Base-by-base conservation (phyloP, 2,329 filamentous ascomycete genomes). In the Diaporthe nobilis region DNA sequence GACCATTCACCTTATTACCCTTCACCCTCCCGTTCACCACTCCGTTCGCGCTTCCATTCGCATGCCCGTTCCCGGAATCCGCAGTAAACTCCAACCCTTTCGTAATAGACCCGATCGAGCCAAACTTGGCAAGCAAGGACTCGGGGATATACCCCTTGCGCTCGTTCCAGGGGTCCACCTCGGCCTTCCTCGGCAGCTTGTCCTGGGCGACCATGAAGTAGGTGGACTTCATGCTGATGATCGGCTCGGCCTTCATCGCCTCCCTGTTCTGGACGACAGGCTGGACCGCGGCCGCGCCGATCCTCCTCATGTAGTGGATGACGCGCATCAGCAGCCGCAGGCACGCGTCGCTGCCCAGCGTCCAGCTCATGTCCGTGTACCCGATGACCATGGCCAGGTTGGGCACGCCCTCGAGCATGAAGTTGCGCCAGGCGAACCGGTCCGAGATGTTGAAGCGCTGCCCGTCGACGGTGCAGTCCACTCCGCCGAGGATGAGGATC, bases 331-430 rank as follows among this genome's bases (percentile, higher is more conserved):
- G 82, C 22, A 90, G 83, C 34, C 86, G 84, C 1, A 85, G 85
- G 2, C 88, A 86, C 2, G 87, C 85, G 71, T 93, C 92, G 0
- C 90, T 89, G 3, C 92, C 92, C 0, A 93, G 88, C 0, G 93
- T 94, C 92, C 92, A 95, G 0, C 89, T 89, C 0, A 89, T 88
- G 63, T 92, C 90, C 28, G 90, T 89, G 81, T 94, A 94, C 12
- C 93, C 93, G 58, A 92, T 86, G 49, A 93, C 85, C 71, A 91
- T 86, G 1, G 87, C 86, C 72, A 75, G 2, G 79, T 94, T 95
- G 8, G 93, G 93, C 1, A 94, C 81, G 65, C 90, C 91, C 78
- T 93, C 89, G 1, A 94, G 81, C 92, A 94, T 93, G 73, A 87
- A 84, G 7, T 89, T 89, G 79, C 90, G 90, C 92, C 92, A 94